These are phyloP conservation scores for Cyclotella atomus DNA, from an alignment of 108 stramenopile genomes.

Conservation along the genomic window DNA sequence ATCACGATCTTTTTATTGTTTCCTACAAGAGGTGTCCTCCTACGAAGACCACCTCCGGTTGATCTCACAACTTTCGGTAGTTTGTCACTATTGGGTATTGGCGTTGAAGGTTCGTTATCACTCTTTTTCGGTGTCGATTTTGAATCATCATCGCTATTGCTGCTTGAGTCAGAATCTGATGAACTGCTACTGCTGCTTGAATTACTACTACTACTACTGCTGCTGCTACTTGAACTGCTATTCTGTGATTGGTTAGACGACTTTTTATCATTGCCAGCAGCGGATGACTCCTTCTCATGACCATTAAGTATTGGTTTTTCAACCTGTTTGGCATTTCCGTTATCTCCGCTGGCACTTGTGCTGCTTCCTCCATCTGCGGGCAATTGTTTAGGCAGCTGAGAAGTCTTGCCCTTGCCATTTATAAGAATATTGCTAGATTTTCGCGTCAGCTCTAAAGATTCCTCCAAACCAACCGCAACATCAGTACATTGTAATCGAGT, in stretches of 20 bases:
- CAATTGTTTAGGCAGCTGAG: too few relatives aligned
- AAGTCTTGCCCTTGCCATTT: too few relatives aligned
- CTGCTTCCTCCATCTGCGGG: too few relatives aligned
- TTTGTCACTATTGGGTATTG: slow-evolving; percentile 3
- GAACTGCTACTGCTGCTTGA: slow-evolving; percentile 15
- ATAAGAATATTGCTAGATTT: too few relatives aligned
- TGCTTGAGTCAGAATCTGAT: slow-evolving; percentile 23
- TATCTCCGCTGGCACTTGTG: too few relatives aligned
- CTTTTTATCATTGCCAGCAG: background rate
- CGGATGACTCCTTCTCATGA: too few relatives aligned
- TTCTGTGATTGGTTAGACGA: background rate
- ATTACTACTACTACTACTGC: slow-evolving; percentile 10
- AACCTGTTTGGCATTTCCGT: too few relatives aligned
- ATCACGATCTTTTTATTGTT: slow-evolving; percentile 7
- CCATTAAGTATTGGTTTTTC: too few relatives aligned
- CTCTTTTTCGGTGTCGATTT: background rate
- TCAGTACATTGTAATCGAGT: too few relatives aligned
- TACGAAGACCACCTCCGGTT: background rate
- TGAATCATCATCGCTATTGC: background rate
- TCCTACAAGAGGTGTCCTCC: slow-evolving; percentile 9
- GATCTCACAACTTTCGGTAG: slow-evolving; percentile 1
- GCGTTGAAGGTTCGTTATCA: background rate
- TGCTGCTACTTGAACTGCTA: background rate
- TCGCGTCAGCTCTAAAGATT: too few relatives aligned
- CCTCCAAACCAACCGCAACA: too few relatives aligned